Conservation (phyloP, 768 basidiomycete species). For the Boletus barrowsii region DNA sequence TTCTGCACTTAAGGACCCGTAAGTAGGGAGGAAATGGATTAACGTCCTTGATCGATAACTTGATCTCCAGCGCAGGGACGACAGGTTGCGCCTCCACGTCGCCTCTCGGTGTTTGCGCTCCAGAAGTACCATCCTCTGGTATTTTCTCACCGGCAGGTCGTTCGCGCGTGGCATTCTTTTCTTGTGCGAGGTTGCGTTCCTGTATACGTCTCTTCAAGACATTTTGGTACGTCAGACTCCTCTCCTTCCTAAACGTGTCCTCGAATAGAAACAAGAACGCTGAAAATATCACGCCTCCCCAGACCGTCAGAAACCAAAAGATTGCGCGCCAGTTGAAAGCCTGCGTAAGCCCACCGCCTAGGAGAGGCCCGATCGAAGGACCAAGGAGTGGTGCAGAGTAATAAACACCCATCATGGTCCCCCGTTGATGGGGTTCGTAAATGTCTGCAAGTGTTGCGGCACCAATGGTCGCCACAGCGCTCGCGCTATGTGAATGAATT, state of each 20-base stretch:
- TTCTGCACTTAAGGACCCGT: conserved; percentile 54
- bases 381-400: conserved; percentile 80
- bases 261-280: conserved; percentile 69
- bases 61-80: conserved; percentile 34
- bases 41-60: conserved; percentile 63
- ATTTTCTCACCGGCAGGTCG: conserved; percentile 1
- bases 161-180: conserved; percentile 12
- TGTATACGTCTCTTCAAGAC: conserved; percentile 47
- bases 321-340: conserved; percentile 76
- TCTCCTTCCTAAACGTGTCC: conserved; percentile 82
- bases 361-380: conserved; percentile 61
- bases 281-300: conserved; percentile 51
- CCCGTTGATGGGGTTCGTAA: conserved; percentile 71
- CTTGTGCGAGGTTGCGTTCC: conserved; percentile 14
- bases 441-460: conserved; percentile 74
- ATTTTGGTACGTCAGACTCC: conserved; percentile 76
- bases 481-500: conserved; percentile 40
- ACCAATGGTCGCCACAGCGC: conserved; percentile 70
- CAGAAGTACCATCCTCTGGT: background rate
- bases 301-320: conserved; percentile 79
- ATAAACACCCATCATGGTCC: conserved; percentile 78
- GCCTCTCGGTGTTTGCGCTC: conserved; percentile 9
- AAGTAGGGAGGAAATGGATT: conserved; percentile 68
- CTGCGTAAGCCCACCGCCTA: conserved; percentile 69
- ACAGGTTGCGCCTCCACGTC: conserved; percentile 25